phyloP scores from a whole-genome alignment of 805 yeast species.

The Candida odintsovae region DNA sequence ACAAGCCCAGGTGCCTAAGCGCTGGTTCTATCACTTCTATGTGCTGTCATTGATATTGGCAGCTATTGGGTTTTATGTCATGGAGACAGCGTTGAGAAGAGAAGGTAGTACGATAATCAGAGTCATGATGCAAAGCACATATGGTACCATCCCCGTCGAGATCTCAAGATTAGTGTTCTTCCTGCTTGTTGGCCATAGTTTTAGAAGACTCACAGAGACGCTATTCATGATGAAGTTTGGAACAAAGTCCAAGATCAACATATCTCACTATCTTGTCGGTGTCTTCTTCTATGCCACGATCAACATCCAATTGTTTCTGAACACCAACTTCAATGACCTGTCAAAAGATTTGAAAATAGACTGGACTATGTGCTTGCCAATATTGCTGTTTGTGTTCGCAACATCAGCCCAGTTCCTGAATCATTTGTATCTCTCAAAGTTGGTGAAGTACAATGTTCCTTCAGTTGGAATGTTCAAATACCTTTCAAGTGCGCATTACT shows the following conservation, averaged over 20 bases:
- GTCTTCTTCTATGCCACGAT: conserved; percentile 49
- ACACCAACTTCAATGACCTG: conserved; percentile 19
- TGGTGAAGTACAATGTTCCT: conserved; percentile 43
- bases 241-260: conserved; percentile 47
- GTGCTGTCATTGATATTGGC: conserved; percentile 34
- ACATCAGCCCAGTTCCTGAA: conserved; percentile 39
- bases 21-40: conserved; percentile 61
- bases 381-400: conserved; percentile 21
- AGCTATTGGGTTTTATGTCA: conserved; percentile 12
- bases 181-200: conserved; percentile 41
- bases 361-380: conserved; percentile 5
- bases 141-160: conserved; percentile 20
- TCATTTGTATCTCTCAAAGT: conserved; percentile 20
- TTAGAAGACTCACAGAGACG: conserved; percentile 53
- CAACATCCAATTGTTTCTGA: conserved; percentile 31
- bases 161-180: conserved; percentile 17
- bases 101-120: conserved; percentile 4
- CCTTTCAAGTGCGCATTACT: conserved; percentile 63
- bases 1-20: conserved; percentile 50
- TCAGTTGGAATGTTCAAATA: conserved; percentile 39
- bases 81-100: conserved; percentile 6
- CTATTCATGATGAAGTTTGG: conserved; percentile 42
- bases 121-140: conserved; percentile 2
- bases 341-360: conserved; percentile 1
- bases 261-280: conserved; percentile 65